Conservation (phyloP, 2,329 filamentous ascomycete genomes). For the Aulographum hederae region DNA sequence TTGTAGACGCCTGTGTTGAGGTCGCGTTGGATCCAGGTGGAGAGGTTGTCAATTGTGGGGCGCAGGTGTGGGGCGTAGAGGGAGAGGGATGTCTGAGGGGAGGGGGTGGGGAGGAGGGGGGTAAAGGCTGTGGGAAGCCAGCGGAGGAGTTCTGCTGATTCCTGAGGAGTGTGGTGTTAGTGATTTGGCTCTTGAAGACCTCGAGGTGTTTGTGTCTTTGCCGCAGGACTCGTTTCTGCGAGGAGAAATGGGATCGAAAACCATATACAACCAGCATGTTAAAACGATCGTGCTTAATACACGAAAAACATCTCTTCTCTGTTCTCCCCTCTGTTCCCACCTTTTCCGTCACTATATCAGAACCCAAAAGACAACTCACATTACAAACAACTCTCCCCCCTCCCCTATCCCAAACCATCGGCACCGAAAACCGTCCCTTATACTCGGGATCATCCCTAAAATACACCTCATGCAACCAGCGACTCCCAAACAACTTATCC, state of each 20-base stretch:
- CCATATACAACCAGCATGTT: too few species aligned
- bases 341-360: too few species aligned
- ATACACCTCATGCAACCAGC: conserved; percentile 43
- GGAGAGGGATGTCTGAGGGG: conserved; percentile 21
- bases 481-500: conserved; percentile 39
- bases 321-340: too few species aligned
- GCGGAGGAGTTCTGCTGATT: conserved; percentile 38
- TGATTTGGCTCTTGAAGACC: too few species aligned
- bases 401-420: conserved; percentile 43
- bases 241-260: too few species aligned
- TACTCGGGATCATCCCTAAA: conserved; percentile 42
- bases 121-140: conserved; percentile 40
- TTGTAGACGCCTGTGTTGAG: conserved; percentile 44
- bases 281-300: not conserved
- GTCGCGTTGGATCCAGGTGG: conserved; percentile 34
- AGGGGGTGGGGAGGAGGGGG: conserved; percentile 22
- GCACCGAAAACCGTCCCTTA: conserved; percentile 42
- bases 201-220: too few species aligned
- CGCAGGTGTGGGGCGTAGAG: conserved; percentile 35
- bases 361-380: conserved; percentile 7
- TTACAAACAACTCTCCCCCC: conserved; percentile 39
- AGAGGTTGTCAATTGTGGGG: conserved; percentile 31
- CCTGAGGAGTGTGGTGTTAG: conserved; percentile 12
- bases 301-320: too few species aligned
- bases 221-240: too few species aligned